phyloP scores from a whole-genome alignment of 1,284 basidiomycete species.

The Cryptococcus jaspeensis region DNA sequence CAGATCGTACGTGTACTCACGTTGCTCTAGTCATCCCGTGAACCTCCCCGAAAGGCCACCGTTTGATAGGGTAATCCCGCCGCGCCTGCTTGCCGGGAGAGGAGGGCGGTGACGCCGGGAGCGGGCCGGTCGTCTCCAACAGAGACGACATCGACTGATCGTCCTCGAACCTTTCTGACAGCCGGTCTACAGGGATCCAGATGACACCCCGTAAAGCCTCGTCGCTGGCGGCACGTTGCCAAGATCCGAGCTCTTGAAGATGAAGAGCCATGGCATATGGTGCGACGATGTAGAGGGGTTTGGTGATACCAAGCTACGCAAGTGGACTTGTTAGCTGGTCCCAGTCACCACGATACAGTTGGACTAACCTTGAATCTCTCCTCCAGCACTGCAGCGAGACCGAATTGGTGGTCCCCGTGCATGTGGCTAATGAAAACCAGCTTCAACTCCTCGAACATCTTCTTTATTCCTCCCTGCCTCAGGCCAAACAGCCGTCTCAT shows the following conservation, averaged over 20 bases:
- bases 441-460: slow-evolving; percentile 67
- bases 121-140: no score
- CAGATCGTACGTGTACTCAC: not conserved
- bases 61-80: no score
- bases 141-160: not conserved
- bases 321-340: not conserved
- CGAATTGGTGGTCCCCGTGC: slow-evolving; percentile 91
- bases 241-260: slow-evolving; percentile 49
- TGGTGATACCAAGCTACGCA: slow-evolving; percentile 28
- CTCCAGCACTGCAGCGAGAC: slow-evolving; percentile 69
- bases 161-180: slow-evolving; percentile 15
- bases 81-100: no score
- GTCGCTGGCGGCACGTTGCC: slow-evolving; percentile 27
- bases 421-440: slow-evolving; percentile 86
- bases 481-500: slow-evolving; percentile 72
- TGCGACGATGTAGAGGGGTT: slow-evolving; percentile 65
- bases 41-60: not conserved
- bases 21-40: slow-evolving; percentile 2
- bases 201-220: slow-evolving; percentile 41
- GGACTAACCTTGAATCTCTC: slow-evolving; percentile 66
- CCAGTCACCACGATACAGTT: not conserved
- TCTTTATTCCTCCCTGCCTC: slow-evolving; percentile 2
- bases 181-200: slow-evolving; percentile 35
- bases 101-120: no score
- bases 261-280: slow-evolving; percentile 45